Evolutionary conservation across 768 basidiomycete genomes (phyloP), one percentile per base, ranked within the genome.

Genomic region (Mycena albidolilacea): DNA sequence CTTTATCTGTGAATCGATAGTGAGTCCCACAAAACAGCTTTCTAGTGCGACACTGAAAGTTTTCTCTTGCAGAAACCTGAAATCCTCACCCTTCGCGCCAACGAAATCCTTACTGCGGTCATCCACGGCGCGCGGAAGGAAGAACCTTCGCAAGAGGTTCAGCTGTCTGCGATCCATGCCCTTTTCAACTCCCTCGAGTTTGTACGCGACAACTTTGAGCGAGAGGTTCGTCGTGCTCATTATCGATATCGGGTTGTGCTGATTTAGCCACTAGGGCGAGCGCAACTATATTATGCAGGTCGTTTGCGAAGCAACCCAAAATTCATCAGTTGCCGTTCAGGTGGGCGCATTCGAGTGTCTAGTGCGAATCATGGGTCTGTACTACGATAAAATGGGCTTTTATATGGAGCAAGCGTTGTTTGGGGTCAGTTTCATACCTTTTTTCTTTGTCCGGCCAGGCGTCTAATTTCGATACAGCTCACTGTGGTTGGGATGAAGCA

Each of bases 261-360:
- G 35, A 66, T 55, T 21, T 38, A 43, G 65, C 35, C 71, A 14
- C 54, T 79, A 99, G 96, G 98, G 98, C 77, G 98, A 99, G 83
- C 91, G 98, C 60, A 99, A 99, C 84, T 99, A 98, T 85, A 99
- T 99, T 83, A 99, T 99, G 98, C 98, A 99, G 85, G 97, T 99
- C 54, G 95, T 99, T 19, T 99, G 98, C 80, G 98, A 99, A 80
- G 97, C 97, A 0, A 99, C 98, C 0, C 98, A 99, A 82, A 97
- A 92, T 77, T 72, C 88, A 0, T 83, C 91, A 2, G 90, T 93
- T 3, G 82, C 88, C 44, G 97, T 99, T 44, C 97, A 99, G 85
- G 94, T 98, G n/a, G 95, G 92, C 39, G 93, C 98, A 6, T 99
- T 98, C 78, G 97, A 98, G 81, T 96, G 95, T 83, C 86, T 99